phyloP scores from a whole-genome alignment of 495 filamentous ascomycete species.

The Penicillium macrosclerotiorum region DNA sequence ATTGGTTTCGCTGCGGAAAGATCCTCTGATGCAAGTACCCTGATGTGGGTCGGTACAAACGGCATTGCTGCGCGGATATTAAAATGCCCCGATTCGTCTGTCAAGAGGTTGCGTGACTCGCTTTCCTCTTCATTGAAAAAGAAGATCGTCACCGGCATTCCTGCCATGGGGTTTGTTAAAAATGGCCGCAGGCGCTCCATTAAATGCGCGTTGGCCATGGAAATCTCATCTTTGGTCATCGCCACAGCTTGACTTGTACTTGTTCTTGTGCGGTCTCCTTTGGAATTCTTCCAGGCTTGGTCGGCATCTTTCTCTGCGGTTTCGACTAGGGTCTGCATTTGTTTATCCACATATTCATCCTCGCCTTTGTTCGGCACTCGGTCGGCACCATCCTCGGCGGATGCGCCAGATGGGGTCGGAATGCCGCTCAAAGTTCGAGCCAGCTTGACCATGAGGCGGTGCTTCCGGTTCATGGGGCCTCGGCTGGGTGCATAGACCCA shows the following conservation, averaged over 20 bases:
- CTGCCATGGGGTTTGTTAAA: constrained; percentile 72
- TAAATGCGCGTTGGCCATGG: constrained; percentile 77
- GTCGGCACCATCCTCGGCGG: constrained; percentile 27
- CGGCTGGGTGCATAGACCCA: constrained; percentile 88
- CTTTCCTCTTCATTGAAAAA: constrained; percentile 83
- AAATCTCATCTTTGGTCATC: constrained; percentile 68
- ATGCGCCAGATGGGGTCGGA: constrained; percentile 54
- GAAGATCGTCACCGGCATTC: constrained; percentile 79
- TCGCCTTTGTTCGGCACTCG: constrained; percentile 36
- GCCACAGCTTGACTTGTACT: constrained; percentile 49
- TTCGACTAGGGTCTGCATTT: constrained; percentile 71
- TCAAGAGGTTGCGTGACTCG: constrained; percentile 73
- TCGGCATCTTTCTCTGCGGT: constrained; percentile 69
- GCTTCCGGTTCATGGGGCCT: constrained; percentile 84
- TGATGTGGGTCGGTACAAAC: constrained; percentile 86
- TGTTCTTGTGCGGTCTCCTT: constrained; percentile 13
- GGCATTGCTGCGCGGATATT: constrained; percentile 69
- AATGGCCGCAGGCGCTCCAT: constrained; percentile 88
- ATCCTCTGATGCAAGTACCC: constrained; percentile 81
- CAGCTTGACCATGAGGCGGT: constrained; percentile 78
- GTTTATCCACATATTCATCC: constrained; percentile 61
- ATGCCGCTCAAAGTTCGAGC: constrained; percentile 83
- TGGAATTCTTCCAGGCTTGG: constrained; percentile 55
- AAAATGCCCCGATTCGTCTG: constrained; percentile 88
- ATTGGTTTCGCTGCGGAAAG: constrained; percentile 77